A percentile compares a stretch with the other conserved stretches of the same genome.
Conservation (phyloP, 177 flowering plant genomes). For the Vitis hybrid region DNA sequence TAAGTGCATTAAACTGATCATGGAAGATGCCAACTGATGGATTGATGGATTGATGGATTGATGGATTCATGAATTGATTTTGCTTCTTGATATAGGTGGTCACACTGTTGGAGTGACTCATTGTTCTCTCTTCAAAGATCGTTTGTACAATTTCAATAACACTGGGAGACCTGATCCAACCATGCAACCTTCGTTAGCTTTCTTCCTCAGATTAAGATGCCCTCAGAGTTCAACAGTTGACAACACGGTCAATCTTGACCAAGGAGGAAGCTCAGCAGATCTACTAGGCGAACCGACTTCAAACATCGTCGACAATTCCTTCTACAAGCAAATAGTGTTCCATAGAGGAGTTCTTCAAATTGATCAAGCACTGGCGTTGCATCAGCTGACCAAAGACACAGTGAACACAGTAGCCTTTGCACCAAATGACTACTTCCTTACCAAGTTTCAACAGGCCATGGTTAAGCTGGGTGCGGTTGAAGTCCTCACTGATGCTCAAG, state of each 20-base stretch:
- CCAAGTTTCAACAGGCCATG: conserved; percentile 47
- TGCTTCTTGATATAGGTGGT: conserved; percentile 10
- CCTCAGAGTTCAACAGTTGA: conserved; percentile 23
- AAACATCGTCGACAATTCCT: conserved; percentile 35
- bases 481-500: conserved; percentile 36
- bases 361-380: conserved; percentile 46
- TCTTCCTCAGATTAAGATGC: conserved; percentile 21
- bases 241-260: conserved; percentile 39
- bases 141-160: conserved; percentile 36
- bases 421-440: conserved; percentile 13
- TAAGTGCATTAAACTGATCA: too few species aligned
- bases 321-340: conserved; percentile 26
- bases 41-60: too few species aligned
- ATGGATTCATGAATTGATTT: too few species aligned
- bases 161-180: conserved; percentile 47
- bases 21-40: too few species aligned
- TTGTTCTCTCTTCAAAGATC: conserved; percentile 18
- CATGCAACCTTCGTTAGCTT: conserved; percentile 31
- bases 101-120: conserved; percentile 31
- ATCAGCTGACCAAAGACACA: conserved; percentile 23
- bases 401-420: conserved; percentile 20
- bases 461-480: conserved; percentile 43
- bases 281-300: conserved; percentile 22
- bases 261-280: not conserved
- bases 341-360: conserved; percentile 44